Evolutionary conservation across 345 rosid species (phyloP).

Genomic region (Ricinus communis): DNA sequence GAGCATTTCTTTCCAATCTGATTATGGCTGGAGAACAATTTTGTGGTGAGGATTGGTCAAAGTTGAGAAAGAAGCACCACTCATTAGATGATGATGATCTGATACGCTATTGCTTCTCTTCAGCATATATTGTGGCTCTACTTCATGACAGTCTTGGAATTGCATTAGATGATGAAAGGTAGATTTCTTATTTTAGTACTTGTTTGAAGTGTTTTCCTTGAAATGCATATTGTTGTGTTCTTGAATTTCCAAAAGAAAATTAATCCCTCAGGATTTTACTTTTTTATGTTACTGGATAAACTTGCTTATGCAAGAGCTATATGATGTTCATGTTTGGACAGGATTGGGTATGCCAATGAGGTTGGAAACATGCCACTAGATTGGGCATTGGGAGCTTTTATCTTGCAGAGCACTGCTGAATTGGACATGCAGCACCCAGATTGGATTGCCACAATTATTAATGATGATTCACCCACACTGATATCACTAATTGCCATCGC

Average conservation of each 20-base stretch:
- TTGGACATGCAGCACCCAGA: conserved; percentile 29
- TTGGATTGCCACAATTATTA: conserved; percentile 47
- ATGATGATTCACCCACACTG: conserved; percentile 49
- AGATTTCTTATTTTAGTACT: background rate
- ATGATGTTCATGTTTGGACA: conserved; percentile 23
- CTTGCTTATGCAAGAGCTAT: background rate
- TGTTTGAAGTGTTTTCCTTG: background rate
- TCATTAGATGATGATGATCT: conserved; percentile 60
- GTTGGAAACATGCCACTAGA: conserved; percentile 78
- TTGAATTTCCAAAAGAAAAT: background rate
- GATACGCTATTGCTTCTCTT: conserved; percentile 77
- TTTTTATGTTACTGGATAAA: background rate
- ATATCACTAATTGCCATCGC: conserved; percentile 46
- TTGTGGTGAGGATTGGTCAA: conserved; percentile 86
- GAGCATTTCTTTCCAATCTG: conserved; percentile 61
- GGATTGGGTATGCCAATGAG: conserved; percentile 62
- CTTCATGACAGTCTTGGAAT: conserved; percentile 88
- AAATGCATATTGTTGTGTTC: background rate
- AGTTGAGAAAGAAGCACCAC: conserved; percentile 53
- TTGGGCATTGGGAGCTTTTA: conserved; percentile 95
- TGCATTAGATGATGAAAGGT: conserved; percentile 64
- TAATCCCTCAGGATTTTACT: background rate
- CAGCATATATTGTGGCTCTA: conserved; percentile 82
- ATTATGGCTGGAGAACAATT: conserved; percentile 59
- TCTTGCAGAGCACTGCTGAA: conserved; percentile 50